A percentile compares a stretch with the other conserved stretches of the same genome.
These are phyloP conservation scores for Zoysia japonica DNA, from an alignment of 176 grass and related monocot genomes.

Conservation along the genomic window DNA sequence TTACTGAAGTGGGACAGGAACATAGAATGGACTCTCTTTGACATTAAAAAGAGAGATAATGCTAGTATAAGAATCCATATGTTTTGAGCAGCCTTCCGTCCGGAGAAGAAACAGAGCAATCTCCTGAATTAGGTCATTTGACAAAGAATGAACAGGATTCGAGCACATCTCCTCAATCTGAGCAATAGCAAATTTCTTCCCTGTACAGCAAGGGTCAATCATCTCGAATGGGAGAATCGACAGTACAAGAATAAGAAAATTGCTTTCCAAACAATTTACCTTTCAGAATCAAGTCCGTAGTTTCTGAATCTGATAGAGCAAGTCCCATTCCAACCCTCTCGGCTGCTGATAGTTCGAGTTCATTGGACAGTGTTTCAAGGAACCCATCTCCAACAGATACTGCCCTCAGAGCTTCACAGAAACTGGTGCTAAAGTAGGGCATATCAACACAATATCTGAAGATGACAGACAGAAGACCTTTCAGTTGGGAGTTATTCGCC, in stretches of 20 bases:
- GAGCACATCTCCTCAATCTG: conserved; percentile 76
- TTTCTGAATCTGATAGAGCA: conserved; percentile 79
- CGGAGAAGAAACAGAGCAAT: conserved; percentile 82
- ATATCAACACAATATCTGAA: conserved; percentile 77
- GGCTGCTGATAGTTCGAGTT: conserved; percentile 58
- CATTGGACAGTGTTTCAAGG: conserved; percentile 69
- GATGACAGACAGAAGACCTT: conserved; percentile 52
- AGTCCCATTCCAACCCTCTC: conserved; percentile 77
- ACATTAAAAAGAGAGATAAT: conserved; percentile 68
- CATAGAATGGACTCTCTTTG: conserved; percentile 57
- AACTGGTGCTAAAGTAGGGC: conserved; percentile 61
- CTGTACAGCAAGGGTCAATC: conserved; percentile 42
- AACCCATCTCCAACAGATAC: conserved; percentile 50
- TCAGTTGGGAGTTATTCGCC: conserved; percentile 39
- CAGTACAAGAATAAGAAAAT: neutral
- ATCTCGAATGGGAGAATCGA: conserved; percentile 19
- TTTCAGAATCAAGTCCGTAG: conserved; percentile 56
- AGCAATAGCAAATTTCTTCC: conserved; percentile 68
- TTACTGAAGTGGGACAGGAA: conserved; percentile 50
- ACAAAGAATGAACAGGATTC: conserved; percentile 51
- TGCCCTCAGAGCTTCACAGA: conserved; percentile 72
- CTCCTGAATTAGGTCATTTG: conserved; percentile 79
- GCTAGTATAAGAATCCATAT: conserved; percentile 69
- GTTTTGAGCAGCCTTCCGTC: conserved; percentile 68
- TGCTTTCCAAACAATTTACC: conserved; percentile 46